Evolutionary conservation across 2,329 filamentous ascomycete genomes (phyloP).

Genomic region (Thielaviopsis punctulata): DNA sequence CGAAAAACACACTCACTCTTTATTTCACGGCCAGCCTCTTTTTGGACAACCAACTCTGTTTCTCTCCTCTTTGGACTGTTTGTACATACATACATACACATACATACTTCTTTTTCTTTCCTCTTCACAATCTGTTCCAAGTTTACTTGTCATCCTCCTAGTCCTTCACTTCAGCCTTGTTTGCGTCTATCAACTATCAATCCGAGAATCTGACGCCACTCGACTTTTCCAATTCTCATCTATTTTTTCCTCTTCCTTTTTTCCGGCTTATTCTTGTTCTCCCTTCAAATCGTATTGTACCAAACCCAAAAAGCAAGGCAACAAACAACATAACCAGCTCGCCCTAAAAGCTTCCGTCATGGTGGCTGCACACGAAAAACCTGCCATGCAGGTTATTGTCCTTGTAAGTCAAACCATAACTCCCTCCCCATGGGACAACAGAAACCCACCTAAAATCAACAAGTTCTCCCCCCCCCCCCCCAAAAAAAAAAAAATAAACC

Average conservation of each 20-base stretch:
- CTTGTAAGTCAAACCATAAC: conserved; percentile 37
- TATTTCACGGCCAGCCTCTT: neutral
- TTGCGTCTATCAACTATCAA: too few species aligned
- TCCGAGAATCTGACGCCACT: neutral
- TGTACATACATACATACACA: neutral
- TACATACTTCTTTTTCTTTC: neutral
- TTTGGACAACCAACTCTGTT: neutral
- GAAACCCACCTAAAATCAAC: neutral
- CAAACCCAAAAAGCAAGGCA: neutral
- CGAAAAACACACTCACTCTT: neutral
- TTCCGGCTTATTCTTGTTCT: neutral
- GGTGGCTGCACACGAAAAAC: conserved; percentile 16
- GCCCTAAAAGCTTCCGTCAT: neutral
- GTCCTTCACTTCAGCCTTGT: neutral
- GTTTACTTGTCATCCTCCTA: neutral
- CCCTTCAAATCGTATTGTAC: neutral
- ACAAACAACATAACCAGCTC: neutral
- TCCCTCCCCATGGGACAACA: neutral
- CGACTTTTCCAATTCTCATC: neutral
- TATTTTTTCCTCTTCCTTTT: neutral
- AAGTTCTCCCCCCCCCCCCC: too few species aligned
- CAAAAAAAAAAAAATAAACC: too few species aligned
- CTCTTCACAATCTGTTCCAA: neutral
- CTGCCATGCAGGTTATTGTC: conserved; percentile 56
- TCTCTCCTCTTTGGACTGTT: neutral